Evolutionary conservation across 2,329 filamentous ascomycete species (phyloP).

Genomic region (Pyrenophora graminea): DNA sequence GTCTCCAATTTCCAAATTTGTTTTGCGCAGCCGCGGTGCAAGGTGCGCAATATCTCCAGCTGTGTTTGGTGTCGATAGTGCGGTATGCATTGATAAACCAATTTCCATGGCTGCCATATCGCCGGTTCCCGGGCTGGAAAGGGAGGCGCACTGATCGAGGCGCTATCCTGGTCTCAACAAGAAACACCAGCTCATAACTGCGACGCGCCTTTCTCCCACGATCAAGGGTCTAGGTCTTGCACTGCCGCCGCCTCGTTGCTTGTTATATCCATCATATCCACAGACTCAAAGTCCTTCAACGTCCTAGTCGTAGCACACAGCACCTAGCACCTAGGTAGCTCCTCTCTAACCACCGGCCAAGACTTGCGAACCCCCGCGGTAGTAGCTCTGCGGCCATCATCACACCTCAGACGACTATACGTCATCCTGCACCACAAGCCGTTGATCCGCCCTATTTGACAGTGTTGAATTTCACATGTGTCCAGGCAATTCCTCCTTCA

Average conservation of each 20-base stretch:
- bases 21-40: constrained; percentile 8
- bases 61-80: constrained; percentile 1
- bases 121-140: constrained; percentile 17
- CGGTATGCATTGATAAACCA: constrained; percentile 21
- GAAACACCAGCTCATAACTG: constrained; percentile 25
- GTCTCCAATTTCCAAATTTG: constrained; percentile 1
- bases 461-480: constrained; percentile 33
- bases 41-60: background rate
- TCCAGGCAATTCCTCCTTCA: constrained; percentile 27
- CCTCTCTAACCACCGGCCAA: background rate
- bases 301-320: background rate
- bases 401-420: constrained; percentile 23
- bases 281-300: background rate
- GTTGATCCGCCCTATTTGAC: constrained; percentile 17
- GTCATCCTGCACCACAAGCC: constrained; percentile 31
- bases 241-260: constrained; percentile 12
- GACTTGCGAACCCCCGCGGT: constrained; percentile 9
- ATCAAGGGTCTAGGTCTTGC: constrained; percentile 4
- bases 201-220: constrained; percentile 11
- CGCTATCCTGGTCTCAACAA: constrained; percentile 38
- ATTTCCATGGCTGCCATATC: constrained; percentile 15
- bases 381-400: constrained; percentile 11
- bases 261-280: background rate
- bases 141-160: constrained; percentile 26
- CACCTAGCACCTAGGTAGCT: background rate